Evolutionary conservation across 1,284 basidiomycete species (phyloP), one percentile per base, ranked within the genome.

Genomic region (Ganoderma boninense): DNA sequence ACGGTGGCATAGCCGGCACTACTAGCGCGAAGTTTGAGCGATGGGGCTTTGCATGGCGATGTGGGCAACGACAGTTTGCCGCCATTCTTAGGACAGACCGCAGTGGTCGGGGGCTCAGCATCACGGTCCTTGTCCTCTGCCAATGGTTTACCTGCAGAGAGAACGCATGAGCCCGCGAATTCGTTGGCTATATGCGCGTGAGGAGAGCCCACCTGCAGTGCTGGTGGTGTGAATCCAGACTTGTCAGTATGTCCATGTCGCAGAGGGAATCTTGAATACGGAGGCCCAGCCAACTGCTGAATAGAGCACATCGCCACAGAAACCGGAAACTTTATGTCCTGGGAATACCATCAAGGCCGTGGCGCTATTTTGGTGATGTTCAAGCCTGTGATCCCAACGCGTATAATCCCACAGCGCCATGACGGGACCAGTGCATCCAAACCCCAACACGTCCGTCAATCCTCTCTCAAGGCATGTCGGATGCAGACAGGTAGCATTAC

Each of bases 11-110:
- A 10, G 6, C 3, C 46, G 46, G 46, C 46, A 23, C 23, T 49
- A 10, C 46, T 4, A 49, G n/a, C 46, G n/a, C n/a, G 11, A 23
- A n/a, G n/a, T 2, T 49, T 23, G 11, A n/a, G n/a, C 8, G n/a
- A 49, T 23, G 44, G 18, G 18, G 18, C 44, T 46, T 46, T 46
- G 44, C 46, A 23, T 49, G 46, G 46, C 46, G 8, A 49, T 49
- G 46, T 23, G n/a, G 46, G 46, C 46, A 49, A 49, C 23, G 46
- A 49, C 23, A 49, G 46, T 4, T 49, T 49, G 46, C 11, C 46
- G n/a, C n/a, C 46, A 49, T 49, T 49, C 46, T 23, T 49, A 49
- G n/a, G 46, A 49, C 46, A 49, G 46, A 49, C n/a, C 46, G 46
- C 46, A 49, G 46, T 23, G 18, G 44, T 2, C 23, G 7, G 23